Evolutionary conservation across 1,284 basidiomycete genomes (phyloP).

Genomic region (Ceratorhiza oryzae-sativae): DNA sequence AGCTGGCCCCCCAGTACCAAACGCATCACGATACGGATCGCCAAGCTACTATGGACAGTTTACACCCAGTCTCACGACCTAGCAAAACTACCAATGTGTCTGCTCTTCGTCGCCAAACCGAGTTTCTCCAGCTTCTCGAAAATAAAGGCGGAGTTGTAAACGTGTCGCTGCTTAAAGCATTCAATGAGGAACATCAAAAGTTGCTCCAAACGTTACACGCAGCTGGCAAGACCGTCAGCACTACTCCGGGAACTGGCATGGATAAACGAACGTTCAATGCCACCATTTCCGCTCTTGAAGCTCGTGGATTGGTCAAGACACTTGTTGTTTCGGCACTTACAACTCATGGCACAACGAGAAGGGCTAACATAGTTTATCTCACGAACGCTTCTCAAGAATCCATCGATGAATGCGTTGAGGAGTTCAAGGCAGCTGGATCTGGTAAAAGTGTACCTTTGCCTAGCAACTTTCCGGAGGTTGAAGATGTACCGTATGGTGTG

Average conservation of each 20-base stretch:
- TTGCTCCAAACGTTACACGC: slow-evolving; percentile 62
- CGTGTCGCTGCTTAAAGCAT: slow-evolving; percentile 65
- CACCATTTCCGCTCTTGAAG: slow-evolving; percentile 67
- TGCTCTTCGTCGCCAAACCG: slow-evolving; percentile 76
- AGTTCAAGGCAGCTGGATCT: slow-evolving; percentile 19
- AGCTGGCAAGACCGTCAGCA: slow-evolving; percentile 70
- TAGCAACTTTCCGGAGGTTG: slow-evolving; percentile 4
- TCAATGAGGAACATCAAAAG: slow-evolving; percentile 67
- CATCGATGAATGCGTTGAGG: slow-evolving; percentile 51
- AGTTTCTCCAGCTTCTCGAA: slow-evolving; percentile 68
- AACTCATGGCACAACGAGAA: slow-evolving; percentile 59
- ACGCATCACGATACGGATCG: not conserved
- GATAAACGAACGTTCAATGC: slow-evolving; percentile 74
- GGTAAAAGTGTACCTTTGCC: not conserved
- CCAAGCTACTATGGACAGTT: not conserved
- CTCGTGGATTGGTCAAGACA: slow-evolving; percentile 67
- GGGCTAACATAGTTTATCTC: slow-evolving; percentile 67
- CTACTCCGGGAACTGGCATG: slow-evolving; percentile 66
- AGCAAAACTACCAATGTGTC: slow-evolving; percentile 62
- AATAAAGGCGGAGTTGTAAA: slow-evolving; percentile 69
- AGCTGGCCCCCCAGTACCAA: not conserved
- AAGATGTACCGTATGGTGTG: not conserved
- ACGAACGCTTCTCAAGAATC: slow-evolving; percentile 60
- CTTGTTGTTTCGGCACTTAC: slow-evolving; percentile 63
- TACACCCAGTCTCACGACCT: not conserved